Evolutionary conservation across 2,329 filamentous ascomycete species (phyloP), one percentile per base, ranked within the genome.

Genomic region (Penicillium corylophilum): DNA sequence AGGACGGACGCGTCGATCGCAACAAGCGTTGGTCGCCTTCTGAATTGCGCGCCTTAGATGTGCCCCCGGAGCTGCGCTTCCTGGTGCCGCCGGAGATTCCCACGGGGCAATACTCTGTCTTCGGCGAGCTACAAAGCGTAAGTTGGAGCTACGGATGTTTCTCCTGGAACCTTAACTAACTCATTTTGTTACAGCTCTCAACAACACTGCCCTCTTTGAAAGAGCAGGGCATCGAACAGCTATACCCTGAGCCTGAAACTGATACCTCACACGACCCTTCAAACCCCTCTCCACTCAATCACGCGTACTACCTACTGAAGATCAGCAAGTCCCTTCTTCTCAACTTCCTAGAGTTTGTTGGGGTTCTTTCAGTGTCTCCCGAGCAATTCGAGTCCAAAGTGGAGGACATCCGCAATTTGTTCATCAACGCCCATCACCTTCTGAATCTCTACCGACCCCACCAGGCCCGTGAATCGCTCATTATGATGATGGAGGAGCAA

Each of bases 371-470:
- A 9, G 73, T 82, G n/a, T 80, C 86, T 41, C 88, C 90, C 0
- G 78, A 80, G 39, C 76, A 87, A 68, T 87, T 85, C 46, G 77
- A 82, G 23, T 80, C 84, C 38, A 95, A 95, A 68, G 80, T 93
- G 41, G 78, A 84, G 40, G 88, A 97, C 69, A 74, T 99, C 28
- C 82, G 88, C 63, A 91, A 87, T 15, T 76, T 97, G 24, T 87
- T 95, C 57, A 86, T 93, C 70, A 97, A 97, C 70, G 88, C 95
- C 65, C 91, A 96, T 72, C 90, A 95, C 65, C 81, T 96, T 48
- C 84, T 97, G 59, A 99, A 99, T 71, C 87, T 95, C 71, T 97
- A 96, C 73, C 82, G 93, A 28, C 92, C 92, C 9, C 92, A 96
- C 69, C 93, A 97, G 74, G 91, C 92, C 22, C 78, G 93, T 40